A percentile compares a stretch with the other conserved stretches of the same genome.
phyloP scores from a whole-genome alignment of 2,329 filamentous ascomycete species.

The Cordyceps javanica region DNA sequence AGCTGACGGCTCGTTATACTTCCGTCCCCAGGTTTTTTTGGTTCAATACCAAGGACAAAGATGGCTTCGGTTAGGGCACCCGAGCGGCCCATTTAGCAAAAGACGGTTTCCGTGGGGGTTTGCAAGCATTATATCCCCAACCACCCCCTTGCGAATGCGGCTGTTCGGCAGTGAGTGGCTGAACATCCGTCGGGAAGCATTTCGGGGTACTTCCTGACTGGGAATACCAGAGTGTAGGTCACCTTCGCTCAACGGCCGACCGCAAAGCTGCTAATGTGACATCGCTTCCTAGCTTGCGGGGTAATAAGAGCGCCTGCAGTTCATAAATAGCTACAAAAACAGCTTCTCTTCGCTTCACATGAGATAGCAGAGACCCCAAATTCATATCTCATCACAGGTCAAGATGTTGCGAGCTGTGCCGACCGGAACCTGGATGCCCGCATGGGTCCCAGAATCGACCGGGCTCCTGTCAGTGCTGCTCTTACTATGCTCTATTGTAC shows the following conservation, averaged over 20 bases:
- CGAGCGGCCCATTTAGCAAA: neutral
- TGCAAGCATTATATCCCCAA: neutral
- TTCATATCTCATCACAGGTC: neutral
- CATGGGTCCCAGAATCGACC: slow-evolving; percentile 39
- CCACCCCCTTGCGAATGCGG: neutral
- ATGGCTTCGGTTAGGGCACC: neutral
- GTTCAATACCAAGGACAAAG: neutral
- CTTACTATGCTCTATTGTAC: slow-evolving; percentile 37
- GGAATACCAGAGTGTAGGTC: neutral
- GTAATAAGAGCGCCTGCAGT: neutral
- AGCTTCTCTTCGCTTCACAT: neutral
- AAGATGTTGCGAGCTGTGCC: slow-evolving; percentile 7
- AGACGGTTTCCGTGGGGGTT: neutral
- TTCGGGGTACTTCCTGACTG: neutral
- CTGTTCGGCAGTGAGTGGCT: slow-evolving; percentile 3
- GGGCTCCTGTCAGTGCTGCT: slow-evolving; percentile 32
- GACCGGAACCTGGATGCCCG: slow-evolving; percentile 41
- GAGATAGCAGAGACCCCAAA: neutral
- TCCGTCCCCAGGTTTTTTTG: neutral
- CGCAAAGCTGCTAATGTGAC: neutral
- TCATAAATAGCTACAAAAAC: neutral
- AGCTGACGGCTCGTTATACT: neutral
- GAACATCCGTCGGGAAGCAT: neutral
- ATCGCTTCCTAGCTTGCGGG: neutral
- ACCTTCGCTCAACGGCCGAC: neutral